A percentile compares a stretch with the other conserved stretches of the same genome.
These are phyloP conservation scores for Ceratobasidium sp. DNA, from an alignment of 1,284 basidiomycete species.

Conservation along the genomic window DNA sequence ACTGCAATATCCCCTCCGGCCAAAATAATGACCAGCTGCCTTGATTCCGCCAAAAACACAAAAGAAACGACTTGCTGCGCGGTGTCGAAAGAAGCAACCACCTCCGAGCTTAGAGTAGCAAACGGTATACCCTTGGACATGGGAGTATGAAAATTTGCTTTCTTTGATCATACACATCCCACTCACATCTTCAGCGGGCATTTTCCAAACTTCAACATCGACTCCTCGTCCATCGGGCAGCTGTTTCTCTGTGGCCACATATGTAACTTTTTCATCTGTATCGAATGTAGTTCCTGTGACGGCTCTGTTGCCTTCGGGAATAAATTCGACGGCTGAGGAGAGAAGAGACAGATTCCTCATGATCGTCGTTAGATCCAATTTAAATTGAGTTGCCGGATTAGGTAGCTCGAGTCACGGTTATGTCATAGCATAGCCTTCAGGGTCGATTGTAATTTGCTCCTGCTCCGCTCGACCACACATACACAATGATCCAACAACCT, in stretches of 20 bases:
- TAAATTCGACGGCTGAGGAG: not conserved
- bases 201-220: slow-evolving; percentile 26
- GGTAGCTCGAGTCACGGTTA: not conserved
- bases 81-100: slow-evolving; percentile 9
- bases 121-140: slow-evolving; percentile 31
- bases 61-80: slow-evolving; percentile 64
- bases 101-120: not conserved
- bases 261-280: slow-evolving; percentile 6
- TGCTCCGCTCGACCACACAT: slow-evolving; percentile 1
- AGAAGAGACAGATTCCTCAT: slow-evolving; percentile 33
- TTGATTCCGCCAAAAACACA: slow-evolving; percentile 69
- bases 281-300: slow-evolving; percentile 14
- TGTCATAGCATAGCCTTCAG: not conserved
- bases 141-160: no score
- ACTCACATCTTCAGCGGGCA: slow-evolving; percentile 26
- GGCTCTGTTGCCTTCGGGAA: slow-evolving; percentile 9
- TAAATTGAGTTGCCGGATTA: slow-evolving; percentile 5
- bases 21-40: slow-evolving; percentile 68
- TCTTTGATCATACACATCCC: no score
- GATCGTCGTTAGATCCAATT: not conserved
- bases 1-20: slow-evolving; percentile 81
- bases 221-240: slow-evolving; percentile 16
- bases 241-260: slow-evolving; percentile 2
- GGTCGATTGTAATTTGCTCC: slow-evolving; percentile 9
- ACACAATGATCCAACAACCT: slow-evolving; percentile 36